Base-by-base conservation (phyloP, 345 rosid species). In the Boechera retrofracta region DNA sequence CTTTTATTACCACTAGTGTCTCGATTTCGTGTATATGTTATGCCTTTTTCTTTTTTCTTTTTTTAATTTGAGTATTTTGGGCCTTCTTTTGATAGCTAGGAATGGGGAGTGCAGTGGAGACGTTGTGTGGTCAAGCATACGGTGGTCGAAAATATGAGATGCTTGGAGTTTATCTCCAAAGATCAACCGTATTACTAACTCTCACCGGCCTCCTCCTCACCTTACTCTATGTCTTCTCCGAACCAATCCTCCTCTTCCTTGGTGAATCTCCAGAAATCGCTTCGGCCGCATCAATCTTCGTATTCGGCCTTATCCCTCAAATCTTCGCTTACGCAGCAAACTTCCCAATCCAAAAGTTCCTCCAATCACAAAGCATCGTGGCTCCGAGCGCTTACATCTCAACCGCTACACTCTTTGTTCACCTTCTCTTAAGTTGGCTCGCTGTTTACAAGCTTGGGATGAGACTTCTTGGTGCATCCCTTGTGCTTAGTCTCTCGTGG, bases 51-150 rank as follows among this genome's bases (percentile, higher is more conserved):
- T 21, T 21, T 21, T 21, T 21, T 21, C 24, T 21, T 15, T 15
- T 47, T 6, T 45, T 45, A 2, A 38, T 28, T 28, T 6, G 7
- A 47, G 51, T 15, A 6, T 47, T 47, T 15, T 47, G 15, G 9
- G 64, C 6, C 5, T 5, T 16, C 16, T 16, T 32, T 68, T 16
- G 10, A 2, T 73, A 86, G 85, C 42, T 81, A 68, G 88, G 86
- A 3, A 86, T 84, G 95, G 92, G 96, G 42, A 88, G 92, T 58
- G 92, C 91, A 9, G 92, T 87, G 69, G 92, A 88, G 78, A 90
- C 96, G 0, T 54, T 90, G 12, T 88, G 96, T 51, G 96, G 96
- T 10, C 92, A 90, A 82, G 92, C 91, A 0, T 88, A 57, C 66
- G 96, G 96, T 3, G 92, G 88, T 4, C 28, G 49, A 7, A 84